phyloP scores from a whole-genome alignment of 2,329 filamentous ascomycete genomes.

The Alternaria tenuissima region DNA sequence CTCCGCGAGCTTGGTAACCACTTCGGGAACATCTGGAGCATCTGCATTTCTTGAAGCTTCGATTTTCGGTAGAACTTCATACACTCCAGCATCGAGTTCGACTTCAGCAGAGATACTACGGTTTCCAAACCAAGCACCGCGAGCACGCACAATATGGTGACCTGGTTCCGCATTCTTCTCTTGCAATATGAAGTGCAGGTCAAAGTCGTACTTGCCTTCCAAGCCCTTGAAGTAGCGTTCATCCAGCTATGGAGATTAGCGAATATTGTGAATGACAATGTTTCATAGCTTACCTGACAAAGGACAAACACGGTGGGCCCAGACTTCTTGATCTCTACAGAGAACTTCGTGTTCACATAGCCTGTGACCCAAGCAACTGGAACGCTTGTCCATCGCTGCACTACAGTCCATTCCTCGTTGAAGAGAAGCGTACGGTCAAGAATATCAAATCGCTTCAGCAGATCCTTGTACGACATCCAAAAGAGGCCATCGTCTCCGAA shows the following conservation, averaged over 20 bases:
- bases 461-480: constrained; percentile 68
- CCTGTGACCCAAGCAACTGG: constrained; percentile 67
- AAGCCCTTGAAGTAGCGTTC: constrained; percentile 66
- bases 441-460: constrained; percentile 64
- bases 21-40: constrained; percentile 67
- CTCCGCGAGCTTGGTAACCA: constrained; percentile 58
- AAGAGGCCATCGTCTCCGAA: constrained; percentile 78
- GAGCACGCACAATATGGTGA: constrained; percentile 63
- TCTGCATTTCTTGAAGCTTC: constrained; percentile 65
- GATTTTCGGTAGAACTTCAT: constrained; percentile 77
- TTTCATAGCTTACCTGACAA: constrained; percentile 56
- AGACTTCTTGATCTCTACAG: constrained; percentile 60
- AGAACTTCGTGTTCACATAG: constrained; percentile 68
- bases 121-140: constrained; percentile 64
- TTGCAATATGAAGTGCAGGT: constrained; percentile 66
- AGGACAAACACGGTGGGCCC: constrained; percentile 66
- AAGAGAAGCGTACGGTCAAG: constrained; percentile 69
- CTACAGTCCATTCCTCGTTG: constrained; percentile 65
- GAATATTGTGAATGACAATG: constrained; percentile 43
- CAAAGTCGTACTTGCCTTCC: constrained; percentile 64
- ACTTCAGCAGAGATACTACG: constrained; percentile 81
- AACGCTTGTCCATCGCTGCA: constrained; percentile 67
- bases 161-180: constrained; percentile 58
- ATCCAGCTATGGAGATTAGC: constrained; percentile 59
- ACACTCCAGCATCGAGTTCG: constrained; percentile 74